Evolutionary conservation across 1,139 yeast species (phyloP).

Genomic region (Kodamaea fungicola): DNA sequence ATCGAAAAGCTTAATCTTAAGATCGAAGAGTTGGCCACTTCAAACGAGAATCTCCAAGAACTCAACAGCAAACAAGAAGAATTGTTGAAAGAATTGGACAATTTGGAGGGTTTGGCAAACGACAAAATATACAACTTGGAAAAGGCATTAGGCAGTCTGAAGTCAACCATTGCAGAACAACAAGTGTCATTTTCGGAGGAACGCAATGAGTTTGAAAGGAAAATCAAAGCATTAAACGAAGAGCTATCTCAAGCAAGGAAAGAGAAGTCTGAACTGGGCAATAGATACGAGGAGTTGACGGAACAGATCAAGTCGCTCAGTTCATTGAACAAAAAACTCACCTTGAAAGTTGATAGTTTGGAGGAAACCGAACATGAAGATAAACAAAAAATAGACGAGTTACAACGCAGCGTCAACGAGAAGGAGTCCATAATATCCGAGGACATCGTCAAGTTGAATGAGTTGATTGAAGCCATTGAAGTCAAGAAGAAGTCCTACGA

Average conservation of each 20-base stretch:
- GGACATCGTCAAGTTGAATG: constrained; percentile 19
- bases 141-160: constrained; percentile 10
- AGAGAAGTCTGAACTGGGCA: constrained; percentile 5
- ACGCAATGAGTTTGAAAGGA: constrained; percentile 11
- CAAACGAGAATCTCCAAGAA: constrained; percentile 15
- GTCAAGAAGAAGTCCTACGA: constrained; percentile 12
- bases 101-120: constrained; percentile 20
- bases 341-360: constrained; percentile 10
- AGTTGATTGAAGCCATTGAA: constrained; percentile 17
- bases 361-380: constrained; percentile 6
- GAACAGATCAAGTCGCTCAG: constrained; percentile 9
- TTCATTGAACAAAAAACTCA: constrained; percentile 9
- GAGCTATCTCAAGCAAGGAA: constrained; percentile 1
- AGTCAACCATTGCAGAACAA: constrained; percentile 8
- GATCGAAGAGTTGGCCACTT: constrained; percentile 11
- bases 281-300: constrained; percentile 4
- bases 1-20: constrained; percentile 11
- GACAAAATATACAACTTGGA: constrained; percentile 21
- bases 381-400: constrained; percentile 4
- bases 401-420: constrained; percentile 12
- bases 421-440: constrained; percentile 21
- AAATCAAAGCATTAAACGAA: constrained; percentile 11
- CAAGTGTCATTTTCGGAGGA: constrained; percentile 11
- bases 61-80: constrained; percentile 20
- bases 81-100: constrained; percentile 20